Evolutionary conservation across 768 basidiomycete species (phyloP).

Genomic region (Dictyophora rubrovolvata): DNA sequence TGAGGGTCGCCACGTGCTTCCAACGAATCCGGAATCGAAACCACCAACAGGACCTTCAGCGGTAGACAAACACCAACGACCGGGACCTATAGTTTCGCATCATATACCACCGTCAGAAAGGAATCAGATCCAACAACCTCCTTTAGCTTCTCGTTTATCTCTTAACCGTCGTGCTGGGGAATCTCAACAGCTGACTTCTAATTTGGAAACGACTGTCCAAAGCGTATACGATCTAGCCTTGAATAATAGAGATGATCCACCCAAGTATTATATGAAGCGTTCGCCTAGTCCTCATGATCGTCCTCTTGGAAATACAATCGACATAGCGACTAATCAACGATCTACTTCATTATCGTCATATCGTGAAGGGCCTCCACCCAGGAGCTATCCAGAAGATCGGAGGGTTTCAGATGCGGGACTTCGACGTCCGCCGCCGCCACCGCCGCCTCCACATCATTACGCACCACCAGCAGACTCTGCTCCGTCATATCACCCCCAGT

Average conservation of each 20-base stretch:
- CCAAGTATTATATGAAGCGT: background rate
- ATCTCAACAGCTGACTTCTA: background rate
- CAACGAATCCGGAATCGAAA: background rate
- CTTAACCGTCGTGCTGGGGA: background rate
- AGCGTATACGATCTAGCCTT: background rate
- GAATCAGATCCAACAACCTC: background rate
- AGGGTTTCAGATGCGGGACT: background rate
- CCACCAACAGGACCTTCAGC: background rate
- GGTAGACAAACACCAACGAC: background rate
- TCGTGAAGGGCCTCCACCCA: background rate
- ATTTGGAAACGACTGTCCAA: background rate
- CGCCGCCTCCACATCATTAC: background rate
- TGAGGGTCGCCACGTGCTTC: background rate
- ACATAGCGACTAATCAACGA: background rate
- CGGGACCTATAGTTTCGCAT: background rate
- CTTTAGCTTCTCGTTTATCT: background rate
- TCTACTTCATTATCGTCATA: background rate
- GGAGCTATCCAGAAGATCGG: slow-evolving; percentile 4
- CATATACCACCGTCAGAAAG: background rate
- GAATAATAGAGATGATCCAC: background rate
- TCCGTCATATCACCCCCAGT: background rate
- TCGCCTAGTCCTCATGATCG: slow-evolving; percentile 1
- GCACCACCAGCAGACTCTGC: background rate
- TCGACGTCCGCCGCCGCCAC: background rate
- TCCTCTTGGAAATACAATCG: background rate